Base-by-base conservation (phyloP, 495 filamentous ascomycete genomes). In the Aspergillus bertholletiae region DNA sequence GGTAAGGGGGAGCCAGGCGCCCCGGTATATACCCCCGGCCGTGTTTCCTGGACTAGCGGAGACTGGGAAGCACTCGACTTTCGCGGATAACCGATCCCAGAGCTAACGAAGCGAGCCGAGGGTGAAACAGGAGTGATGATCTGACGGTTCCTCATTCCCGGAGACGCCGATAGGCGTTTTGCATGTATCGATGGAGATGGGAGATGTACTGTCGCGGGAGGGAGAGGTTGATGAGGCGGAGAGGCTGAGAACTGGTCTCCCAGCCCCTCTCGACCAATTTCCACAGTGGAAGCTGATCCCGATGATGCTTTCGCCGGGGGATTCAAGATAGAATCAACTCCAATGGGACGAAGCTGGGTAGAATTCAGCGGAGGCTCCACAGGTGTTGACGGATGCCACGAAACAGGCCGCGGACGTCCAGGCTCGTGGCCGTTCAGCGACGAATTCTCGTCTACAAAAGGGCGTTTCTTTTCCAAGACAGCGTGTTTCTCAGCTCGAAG, bases 121-220 rank as follows among this genome's bases (percentile, higher is more conserved):
- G 87, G 87, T 15, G 87, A 89, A 52, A 77, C 76, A 20, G 88
- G 86, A 30, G 82, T 85, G 60, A 88, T 73, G n/a, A 84, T 77
- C 51, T 77, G 76, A 46, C 84, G 77, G 20, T 68, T 62, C 56
- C 61, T 65, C 65, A 60, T 72, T 57, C 54, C 73, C 43, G 69
- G 68, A 49, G 64, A 80, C 46, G 74, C 65, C 4, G 67, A 71
- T 54, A 53, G 58, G 30, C 49, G 70, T 40, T 63, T 67, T 55
- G 46, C 60, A 52, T 58, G 70, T 20, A 57, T 55, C 24, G 76
- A 60, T 49, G 73, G 65, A 47, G 59, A 69, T 43, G 61, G 60
- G 13, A 67, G 56, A 43, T 71, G 71, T 20, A 64, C 58, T 23
- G 65, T 58, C 5, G 76, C 63, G 4, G 70, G 65, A 7, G 68